Conservation (phyloP, 1,284 basidiomycete species). For the Anthracocystis walkeri region DNA sequence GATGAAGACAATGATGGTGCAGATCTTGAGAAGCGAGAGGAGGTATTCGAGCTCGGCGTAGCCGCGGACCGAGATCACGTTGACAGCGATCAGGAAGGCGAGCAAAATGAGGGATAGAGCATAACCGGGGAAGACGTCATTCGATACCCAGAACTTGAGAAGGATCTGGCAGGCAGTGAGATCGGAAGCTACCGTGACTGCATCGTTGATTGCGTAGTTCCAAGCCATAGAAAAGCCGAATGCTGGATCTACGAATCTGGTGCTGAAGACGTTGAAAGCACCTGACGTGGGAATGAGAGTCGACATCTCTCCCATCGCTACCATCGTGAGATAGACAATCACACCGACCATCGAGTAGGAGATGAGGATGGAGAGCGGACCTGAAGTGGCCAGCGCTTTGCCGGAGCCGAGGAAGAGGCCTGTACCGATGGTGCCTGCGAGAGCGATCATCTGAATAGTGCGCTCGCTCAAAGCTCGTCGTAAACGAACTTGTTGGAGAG, state of each 20-base stretch:
- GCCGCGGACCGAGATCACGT: slow-evolving; percentile 74
- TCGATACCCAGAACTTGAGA: slow-evolving; percentile 41
- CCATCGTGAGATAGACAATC: slow-evolving; percentile 69
- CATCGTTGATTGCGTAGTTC: slow-evolving; percentile 59
- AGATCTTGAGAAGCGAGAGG: slow-evolving; percentile 44
- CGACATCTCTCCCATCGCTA: slow-evolving; percentile 67
- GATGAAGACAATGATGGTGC: slow-evolving; percentile 42
- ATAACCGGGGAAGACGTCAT: slow-evolving; percentile 38
- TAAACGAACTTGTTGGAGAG: slow-evolving; percentile 41
- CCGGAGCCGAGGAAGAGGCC: slow-evolving; percentile 72
- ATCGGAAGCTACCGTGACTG: slow-evolving; percentile 71
- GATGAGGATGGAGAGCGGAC: slow-evolving; percentile 71
- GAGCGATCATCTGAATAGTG: slow-evolving; percentile 71
- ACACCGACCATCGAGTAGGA: slow-evolving; percentile 63
- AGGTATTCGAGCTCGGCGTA: slow-evolving; percentile 75
- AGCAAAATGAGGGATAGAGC: slow-evolving; percentile 70
- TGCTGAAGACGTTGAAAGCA: slow-evolving; percentile 61
- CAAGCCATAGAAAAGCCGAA: slow-evolving; percentile 43
- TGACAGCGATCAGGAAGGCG: slow-evolving; percentile 63
- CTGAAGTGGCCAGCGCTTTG: slow-evolving; percentile 71
- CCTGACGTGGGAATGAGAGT: slow-evolving; percentile 58
- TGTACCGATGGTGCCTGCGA: slow-evolving; percentile 74
- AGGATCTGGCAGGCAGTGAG: slow-evolving; percentile 71
- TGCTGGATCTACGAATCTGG: slow-evolving; percentile 53
- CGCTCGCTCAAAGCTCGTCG: slow-evolving; percentile 57